These are phyloP conservation scores for Apiospora rasikravindrae DNA, from an alignment of 2,329 filamentous ascomycete genomes.

Conservation along the genomic window DNA sequence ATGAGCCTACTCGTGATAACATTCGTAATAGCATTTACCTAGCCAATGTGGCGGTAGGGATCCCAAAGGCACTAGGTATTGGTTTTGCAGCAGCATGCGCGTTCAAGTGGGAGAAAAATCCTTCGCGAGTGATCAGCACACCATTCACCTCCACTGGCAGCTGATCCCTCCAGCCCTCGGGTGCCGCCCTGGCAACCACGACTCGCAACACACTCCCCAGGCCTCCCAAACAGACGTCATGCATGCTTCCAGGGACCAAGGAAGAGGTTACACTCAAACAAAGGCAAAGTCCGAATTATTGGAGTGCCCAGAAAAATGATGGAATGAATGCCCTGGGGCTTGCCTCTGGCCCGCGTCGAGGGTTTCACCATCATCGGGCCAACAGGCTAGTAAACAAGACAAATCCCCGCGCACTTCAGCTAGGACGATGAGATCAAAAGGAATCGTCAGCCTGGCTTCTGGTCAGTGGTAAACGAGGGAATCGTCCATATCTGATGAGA, in stretches of 20 bases:
- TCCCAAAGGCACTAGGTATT: background rate
- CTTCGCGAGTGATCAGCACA: background rate
- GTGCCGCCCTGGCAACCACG: slow-evolving; percentile 8
- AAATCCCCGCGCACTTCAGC: background rate
- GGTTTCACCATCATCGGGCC: slow-evolving; percentile 11
- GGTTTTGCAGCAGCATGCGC: background rate
- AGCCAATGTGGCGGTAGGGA: background rate
- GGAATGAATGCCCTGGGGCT: background rate
- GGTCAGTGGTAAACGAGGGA: background rate
- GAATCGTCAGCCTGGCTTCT: background rate
- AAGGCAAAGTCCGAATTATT: background rate
- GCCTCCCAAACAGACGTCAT: slow-evolving; percentile 13
- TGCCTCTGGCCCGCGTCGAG: background rate
- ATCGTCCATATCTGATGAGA: background rate
- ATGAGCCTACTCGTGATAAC: background rate
- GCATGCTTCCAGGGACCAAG: background rate
- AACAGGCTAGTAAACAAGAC: background rate
- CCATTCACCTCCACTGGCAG: background rate
- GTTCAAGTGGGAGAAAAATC: background rate
- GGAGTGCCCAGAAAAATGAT: background rate
- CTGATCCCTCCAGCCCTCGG: background rate
- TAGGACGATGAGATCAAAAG: background rate
- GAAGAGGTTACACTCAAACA: background rate
- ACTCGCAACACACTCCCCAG: background rate
- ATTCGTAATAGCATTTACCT: background rate